phyloP scores from a whole-genome alignment of 805 yeast species.

The Suhomyces vadensis region DNA sequence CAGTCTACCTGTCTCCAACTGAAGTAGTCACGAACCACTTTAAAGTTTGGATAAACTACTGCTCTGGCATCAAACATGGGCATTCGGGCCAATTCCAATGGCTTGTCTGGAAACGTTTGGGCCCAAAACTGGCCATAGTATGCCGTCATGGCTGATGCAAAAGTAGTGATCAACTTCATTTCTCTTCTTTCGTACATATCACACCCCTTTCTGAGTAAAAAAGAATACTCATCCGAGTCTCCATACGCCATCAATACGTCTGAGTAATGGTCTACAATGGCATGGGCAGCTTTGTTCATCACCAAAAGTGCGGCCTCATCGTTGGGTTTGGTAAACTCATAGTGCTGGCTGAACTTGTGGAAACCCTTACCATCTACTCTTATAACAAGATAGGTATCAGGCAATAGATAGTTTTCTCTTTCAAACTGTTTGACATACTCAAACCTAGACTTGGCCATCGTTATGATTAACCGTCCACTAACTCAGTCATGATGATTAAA shows the following conservation, averaged over 20 bases:
- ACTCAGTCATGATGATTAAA: too few species aligned
- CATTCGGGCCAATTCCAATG: slow-evolving; percentile 51
- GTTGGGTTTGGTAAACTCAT: slow-evolving; percentile 84
- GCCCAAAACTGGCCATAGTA: slow-evolving; percentile 72
- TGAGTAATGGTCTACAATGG: slow-evolving; percentile 61
- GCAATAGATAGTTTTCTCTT: slow-evolving; percentile 67
- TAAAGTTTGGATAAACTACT: slow-evolving; percentile 71
- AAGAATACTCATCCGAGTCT: slow-evolving; percentile 93
- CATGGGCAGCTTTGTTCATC: slow-evolving; percentile 79
- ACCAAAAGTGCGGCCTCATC: slow-evolving; percentile 72
- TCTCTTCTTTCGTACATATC: slow-evolving; percentile 79
- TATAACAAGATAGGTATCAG: slow-evolving; percentile 77
- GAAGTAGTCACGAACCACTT: slow-evolving; percentile 73
- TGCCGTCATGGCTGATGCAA: slow-evolving; percentile 80
- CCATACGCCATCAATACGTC: slow-evolving; percentile 87
- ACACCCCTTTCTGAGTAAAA: slow-evolving; percentile 66
- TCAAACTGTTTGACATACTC: slow-evolving; percentile 89
- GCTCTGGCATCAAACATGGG: slow-evolving; percentile 94
- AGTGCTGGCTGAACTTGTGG: slow-evolving; percentile 75
- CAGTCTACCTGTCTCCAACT: slow-evolving; percentile 97
- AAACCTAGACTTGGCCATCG: slow-evolving; percentile 81
- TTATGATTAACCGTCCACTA: too few species aligned
- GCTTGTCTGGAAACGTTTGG: slow-evolving; percentile 51
- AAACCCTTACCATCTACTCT: slow-evolving; percentile 94
- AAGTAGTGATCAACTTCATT: slow-evolving; percentile 74